Evolutionary conservation across 2,329 filamentous ascomycete species (phyloP), one percentile per base, ranked within the genome.

Genomic region (Alternaria brassicicola): DNA sequence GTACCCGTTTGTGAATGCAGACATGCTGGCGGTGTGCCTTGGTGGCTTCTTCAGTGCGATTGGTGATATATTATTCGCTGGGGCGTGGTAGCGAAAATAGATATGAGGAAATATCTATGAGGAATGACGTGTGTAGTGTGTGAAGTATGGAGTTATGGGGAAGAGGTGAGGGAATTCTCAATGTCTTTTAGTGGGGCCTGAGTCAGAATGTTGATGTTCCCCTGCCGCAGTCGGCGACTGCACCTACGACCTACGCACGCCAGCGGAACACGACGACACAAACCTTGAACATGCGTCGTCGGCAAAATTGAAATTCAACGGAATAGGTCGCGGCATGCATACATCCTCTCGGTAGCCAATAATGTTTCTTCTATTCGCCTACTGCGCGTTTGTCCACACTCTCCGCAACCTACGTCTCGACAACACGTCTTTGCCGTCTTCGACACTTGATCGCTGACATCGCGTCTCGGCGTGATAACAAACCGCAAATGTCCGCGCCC

Each of bases 1-100:
- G 69, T 72, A 61, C 38, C 74, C 73, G 56, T 77, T 77, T 59
- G 62, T 63, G 57, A 65, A 41, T 35, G 64, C 61, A 41, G 68
- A 70, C 71, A 75, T 76, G 25, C 15, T 69, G 53, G 23, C 43
- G 41, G 25, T 41, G 48, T 38, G 51, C n/a, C n/a, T 25, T 10
- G n/a, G 17, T 41, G 41, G 42, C 42, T 49, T 13, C 52, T 48
- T 33, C 48, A 28, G 26, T 23, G 33, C 53, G 35, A 39, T 31
- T 48, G 30, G 21, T 5, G 2, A 13, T 6, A 8, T n/a, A 30
- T 7, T 15, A 9, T 31, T 28, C 48, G 9, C 36, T 33, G 19
- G 30, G 26, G 5, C 25, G n/a, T 43, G 6, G 17, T 23, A 17
- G 23, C 30, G 15, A n/a, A 13, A n/a, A 9, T 23, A 19, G 12